A percentile compares a stretch with the other conserved stretches of the same genome.
Evolutionary conservation across 1,284 basidiomycete species (phyloP).

Genomic region (Irpex sp.): DNA sequence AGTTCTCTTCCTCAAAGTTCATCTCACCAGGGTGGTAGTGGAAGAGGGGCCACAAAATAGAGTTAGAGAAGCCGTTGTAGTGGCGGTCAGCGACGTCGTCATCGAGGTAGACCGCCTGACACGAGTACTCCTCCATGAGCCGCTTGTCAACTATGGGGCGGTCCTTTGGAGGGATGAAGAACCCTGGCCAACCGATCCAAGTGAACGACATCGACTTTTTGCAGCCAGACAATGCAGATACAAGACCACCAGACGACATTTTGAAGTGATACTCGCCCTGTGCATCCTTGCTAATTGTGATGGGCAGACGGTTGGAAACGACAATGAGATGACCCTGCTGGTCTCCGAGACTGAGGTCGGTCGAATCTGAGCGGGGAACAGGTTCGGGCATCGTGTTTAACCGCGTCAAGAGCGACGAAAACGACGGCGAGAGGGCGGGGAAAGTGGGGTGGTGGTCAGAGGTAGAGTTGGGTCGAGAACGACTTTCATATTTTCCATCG

Average conservation of each 20-base stretch:
- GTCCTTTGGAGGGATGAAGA: slow-evolving; percentile 88
- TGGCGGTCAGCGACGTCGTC: slow-evolving; percentile 97
- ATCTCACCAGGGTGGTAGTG: slow-evolving; percentile 99
- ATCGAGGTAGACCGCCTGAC: slow-evolving; percentile 95
- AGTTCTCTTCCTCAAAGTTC: slow-evolving; percentile 99
- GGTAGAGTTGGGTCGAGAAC: background rate
- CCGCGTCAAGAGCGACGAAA: slow-evolving; percentile 4
- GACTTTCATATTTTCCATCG: background rate
- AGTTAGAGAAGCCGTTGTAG: slow-evolving; percentile 99
- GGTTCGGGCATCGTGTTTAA: background rate
- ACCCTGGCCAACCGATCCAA: slow-evolving; percentile 93
- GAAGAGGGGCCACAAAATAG: slow-evolving; percentile 98
- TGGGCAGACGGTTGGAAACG: slow-evolving; percentile 92
- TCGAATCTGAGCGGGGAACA: slow-evolving; percentile 14
- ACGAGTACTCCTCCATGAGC: slow-evolving; percentile 92
- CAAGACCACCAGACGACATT: slow-evolving; percentile 95
- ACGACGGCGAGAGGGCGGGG: background rate
- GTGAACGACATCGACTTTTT: slow-evolving; percentile 96
- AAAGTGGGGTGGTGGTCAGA: slow-evolving; percentile 5
- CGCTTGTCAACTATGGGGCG: slow-evolving; percentile 82
- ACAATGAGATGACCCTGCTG: slow-evolving; percentile 81
- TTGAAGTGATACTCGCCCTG: slow-evolving; percentile 93
- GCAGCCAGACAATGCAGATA: slow-evolving; percentile 91
- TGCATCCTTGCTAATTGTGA: slow-evolving; percentile 88
- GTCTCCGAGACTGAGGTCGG: slow-evolving; percentile 31